Percentiles rank a stretch among this genome's conserved stretches.
These are phyloP conservation scores for Pulveroboletus sp. DNA, from an alignment of 768 basidiomycete genomes.

Conservation along the genomic window DNA sequence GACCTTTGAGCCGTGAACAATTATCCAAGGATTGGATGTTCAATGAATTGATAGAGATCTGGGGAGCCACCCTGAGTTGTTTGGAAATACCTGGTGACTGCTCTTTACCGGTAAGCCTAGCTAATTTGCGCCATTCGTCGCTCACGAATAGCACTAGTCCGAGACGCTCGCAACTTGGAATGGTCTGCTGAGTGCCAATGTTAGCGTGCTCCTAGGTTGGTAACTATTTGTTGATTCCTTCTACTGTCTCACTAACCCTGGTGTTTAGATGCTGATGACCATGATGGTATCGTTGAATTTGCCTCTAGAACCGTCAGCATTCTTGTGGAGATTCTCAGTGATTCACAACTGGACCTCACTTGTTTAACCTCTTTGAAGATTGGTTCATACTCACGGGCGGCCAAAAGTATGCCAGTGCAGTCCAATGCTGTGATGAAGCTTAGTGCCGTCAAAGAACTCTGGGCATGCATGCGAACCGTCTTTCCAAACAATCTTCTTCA, in stretches of 20 bases:
- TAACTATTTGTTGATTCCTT: conserved; percentile 19
- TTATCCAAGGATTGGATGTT: conserved; percentile 50
- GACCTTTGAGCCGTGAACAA: conserved; percentile 55
- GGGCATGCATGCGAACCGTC: conserved; percentile 41
- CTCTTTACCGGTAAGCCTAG: conserved; percentile 45
- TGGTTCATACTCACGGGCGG: conserved; percentile 2
- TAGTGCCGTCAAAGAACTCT: conserved; percentile 53
- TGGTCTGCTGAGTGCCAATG: conserved; percentile 48
- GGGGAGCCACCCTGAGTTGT: conserved; percentile 43
- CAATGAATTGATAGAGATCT: conserved; percentile 46
- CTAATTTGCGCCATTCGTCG: neutral
- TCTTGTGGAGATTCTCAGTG: conserved; percentile 46
- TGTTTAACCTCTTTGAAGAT: conserved; percentile 12
- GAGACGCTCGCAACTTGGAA: conserved; percentile 56
- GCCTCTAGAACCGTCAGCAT: conserved; percentile 38
- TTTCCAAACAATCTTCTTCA: conserved; percentile 42
- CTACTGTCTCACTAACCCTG: conserved; percentile 2
- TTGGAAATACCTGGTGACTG: conserved; percentile 44
- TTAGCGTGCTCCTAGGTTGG: conserved; percentile 50
- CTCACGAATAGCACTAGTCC: conserved; percentile 25
- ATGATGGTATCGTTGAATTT: conserved; percentile 36
- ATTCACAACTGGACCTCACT: conserved; percentile 41
- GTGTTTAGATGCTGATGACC: conserved; percentile 41
- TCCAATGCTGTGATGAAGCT: conserved; percentile 52
- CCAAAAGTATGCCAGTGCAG: conserved; percentile 7